Evolutionary conservation across 2,329 filamentous ascomycete species (phyloP), one percentile per base, ranked within the genome.

Genomic region (Ophiostoma triangulosporum): DNA sequence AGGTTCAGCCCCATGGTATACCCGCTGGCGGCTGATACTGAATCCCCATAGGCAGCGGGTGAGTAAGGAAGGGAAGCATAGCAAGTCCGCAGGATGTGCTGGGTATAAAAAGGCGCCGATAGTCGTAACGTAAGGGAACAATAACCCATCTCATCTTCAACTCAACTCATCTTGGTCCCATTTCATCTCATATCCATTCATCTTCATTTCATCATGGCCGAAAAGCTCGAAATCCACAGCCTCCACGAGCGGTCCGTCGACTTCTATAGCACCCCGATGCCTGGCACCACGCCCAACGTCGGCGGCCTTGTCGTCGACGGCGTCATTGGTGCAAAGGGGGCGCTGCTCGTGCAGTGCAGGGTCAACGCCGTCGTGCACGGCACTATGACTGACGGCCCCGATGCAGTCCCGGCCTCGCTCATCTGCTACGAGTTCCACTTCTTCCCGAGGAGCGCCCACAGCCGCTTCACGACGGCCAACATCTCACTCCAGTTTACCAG

Each of bases 331-430:
- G n/a, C n/a, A n/a, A 29, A 27, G 6, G 35, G 40, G 8, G 6
- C 52, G 26, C 46, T 53, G 27, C 24, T 27, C 2, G 36, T 53
- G 27, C 52, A 53, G 35, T 53, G 52, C 46, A 6, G 26, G 8
- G 46, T 45, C 36, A 46, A 43, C 5, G 17, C 52, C 3, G 33
- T 50, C 20, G 52, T 53, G 14, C 52, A 53, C 35, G 52, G 52
- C 27, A 50, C 46, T 3, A 31, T 53, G 46, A 45, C 35, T 8
- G 35, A 22, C 12, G 29, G 26, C 11, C 33, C 26, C 14, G 38
- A 24, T 12, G 26, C 29, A 2, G 15, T 33, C 29, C 46, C 52
- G 22, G 52, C 52, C 12, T 45, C 52, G 35, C 52, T 54, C 15
- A 32, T 54, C 15, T 7, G 50, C 11, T 50, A 45, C 11, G 27